These are phyloP conservation scores for Solanum sparsipilum DNA, from an alignment of 257 asterid species.

Conservation along the genomic window DNA sequence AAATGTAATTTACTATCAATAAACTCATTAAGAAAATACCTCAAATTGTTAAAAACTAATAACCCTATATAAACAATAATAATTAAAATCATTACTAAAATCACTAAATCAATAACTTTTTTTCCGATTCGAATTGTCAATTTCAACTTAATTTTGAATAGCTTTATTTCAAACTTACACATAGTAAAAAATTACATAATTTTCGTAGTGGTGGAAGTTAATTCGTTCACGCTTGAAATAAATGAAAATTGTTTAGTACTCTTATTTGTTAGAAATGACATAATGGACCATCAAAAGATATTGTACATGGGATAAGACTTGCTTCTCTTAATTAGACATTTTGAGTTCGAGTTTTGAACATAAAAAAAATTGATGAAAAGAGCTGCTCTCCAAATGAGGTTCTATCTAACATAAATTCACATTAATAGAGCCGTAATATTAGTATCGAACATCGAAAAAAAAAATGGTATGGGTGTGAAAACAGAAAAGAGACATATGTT, in stretches of 20 bases:
- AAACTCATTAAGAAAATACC: neutral
- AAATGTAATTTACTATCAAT: neutral
- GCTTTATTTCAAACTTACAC: neutral
- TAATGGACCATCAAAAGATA: neutral
- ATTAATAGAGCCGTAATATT: neutral
- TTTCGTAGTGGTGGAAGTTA: neutral
- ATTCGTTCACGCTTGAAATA: neutral
- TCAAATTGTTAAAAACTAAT: neutral
- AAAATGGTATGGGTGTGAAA: neutral
- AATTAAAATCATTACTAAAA: neutral
- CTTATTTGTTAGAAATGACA: neutral
- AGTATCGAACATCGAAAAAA: neutral
- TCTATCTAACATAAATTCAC: neutral
- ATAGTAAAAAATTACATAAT: neutral
- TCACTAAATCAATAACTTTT: too few species aligned
- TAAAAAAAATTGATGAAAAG: neutral
- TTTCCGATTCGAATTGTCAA: too few species aligned
- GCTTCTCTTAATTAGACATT: neutral
- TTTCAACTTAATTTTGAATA: too few species aligned
- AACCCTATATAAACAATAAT: too few species aligned
- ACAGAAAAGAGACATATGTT: neutral
- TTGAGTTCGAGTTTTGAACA: accelerated
- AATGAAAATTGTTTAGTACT: neutral
- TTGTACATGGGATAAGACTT: too few species aligned
- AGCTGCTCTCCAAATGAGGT: neutral